Evolutionary conservation across 2,329 filamentous ascomycete species (phyloP).

Genomic region (Sporothrix variecibatus): DNA sequence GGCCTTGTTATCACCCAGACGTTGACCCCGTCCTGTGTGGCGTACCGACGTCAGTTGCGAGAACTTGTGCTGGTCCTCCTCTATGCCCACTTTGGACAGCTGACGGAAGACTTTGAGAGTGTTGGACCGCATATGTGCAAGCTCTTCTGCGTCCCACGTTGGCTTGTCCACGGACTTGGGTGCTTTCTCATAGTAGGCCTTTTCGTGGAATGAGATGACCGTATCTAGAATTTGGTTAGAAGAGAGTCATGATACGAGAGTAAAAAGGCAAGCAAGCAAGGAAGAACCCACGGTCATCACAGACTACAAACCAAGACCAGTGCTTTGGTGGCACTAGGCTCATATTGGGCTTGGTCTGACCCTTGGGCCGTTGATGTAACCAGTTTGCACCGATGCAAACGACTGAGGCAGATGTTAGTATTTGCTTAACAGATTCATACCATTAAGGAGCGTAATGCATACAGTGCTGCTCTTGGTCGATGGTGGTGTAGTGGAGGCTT

Average conservation of each 20-base stretch:
- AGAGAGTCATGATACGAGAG: conserved; percentile 2
- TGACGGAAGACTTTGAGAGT: conserved; percentile 44
- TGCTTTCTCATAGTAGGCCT: conserved; percentile 41
- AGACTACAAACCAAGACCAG: conserved; percentile 73
- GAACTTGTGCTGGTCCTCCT: conserved; percentile 41
- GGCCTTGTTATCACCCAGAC: conserved; percentile 28
- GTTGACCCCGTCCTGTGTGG: conserved; percentile 19
- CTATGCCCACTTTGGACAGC: conserved; percentile 43
- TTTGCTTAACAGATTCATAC: not conserved
- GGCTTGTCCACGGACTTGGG: conserved; percentile 32
- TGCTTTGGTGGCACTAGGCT: conserved; percentile 46
- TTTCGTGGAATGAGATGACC: conserved; percentile 69
- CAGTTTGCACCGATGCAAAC: conserved; percentile 73
- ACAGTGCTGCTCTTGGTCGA: conserved; percentile 69
- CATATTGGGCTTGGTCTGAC: conserved; percentile 34
- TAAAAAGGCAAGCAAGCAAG: not conserved
- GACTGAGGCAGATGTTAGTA: conserved; percentile 45
- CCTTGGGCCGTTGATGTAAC: conserved; percentile 46
- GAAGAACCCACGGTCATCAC: conserved; percentile 56
- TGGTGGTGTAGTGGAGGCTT: conserved; percentile 74
- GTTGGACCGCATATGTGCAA: conserved; percentile 43
- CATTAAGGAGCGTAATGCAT: conserved; percentile 33
- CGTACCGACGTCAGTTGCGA: conserved; percentile 47
- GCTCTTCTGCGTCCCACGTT: conserved; percentile 36
- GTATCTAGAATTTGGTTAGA: conserved; percentile 51